Evolutionary conservation across 805 yeast genomes (phyloP).

Genomic region (Starmerella sp.): DNA sequence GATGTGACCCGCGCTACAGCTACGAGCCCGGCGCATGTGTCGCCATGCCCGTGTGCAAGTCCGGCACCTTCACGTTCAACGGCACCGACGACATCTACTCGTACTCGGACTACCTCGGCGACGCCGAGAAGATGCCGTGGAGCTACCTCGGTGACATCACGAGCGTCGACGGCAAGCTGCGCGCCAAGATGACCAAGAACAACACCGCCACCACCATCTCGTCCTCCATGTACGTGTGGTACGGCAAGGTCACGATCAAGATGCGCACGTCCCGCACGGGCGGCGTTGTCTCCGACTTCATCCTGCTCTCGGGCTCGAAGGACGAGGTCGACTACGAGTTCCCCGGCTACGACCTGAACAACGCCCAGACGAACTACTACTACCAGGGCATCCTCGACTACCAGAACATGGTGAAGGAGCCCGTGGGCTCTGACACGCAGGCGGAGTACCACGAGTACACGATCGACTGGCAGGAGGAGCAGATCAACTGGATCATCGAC

Average conservation of each 20-base stretch:
- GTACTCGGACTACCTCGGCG: slow-evolving; percentile 50
- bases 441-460: slow-evolving; percentile 62
- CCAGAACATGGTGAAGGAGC: slow-evolving; percentile 41
- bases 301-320: slow-evolving; percentile 69
- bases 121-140: slow-evolving; percentile 58
- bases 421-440: slow-evolving; percentile 42
- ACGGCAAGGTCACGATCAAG: slow-evolving; percentile 63
- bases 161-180: slow-evolving; percentile 41
- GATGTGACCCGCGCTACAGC: slow-evolving; percentile 72
- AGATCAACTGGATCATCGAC: slow-evolving; percentile 60
- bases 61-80: slow-evolving; percentile 24
- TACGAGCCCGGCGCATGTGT: slow-evolving; percentile 59
- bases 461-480: slow-evolving; percentile 72
- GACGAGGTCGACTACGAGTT: slow-evolving; percentile 88
- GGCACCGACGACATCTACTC: slow-evolving; percentile 29
- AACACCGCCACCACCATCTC: slow-evolving; percentile 71
- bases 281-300: slow-evolving; percentile 79
- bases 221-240: slow-evolving; percentile 73
- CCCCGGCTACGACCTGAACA: slow-evolving; percentile 60
- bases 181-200: slow-evolving; percentile 68
- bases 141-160: slow-evolving; percentile 44
- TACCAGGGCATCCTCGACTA: slow-evolving; percentile 63
- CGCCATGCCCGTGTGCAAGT: slow-evolving; percentile 58
- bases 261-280: slow-evolving; percentile 60
- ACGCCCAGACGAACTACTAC: slow-evolving; percentile 70